phyloP scores from a whole-genome alignment of 768 basidiomycete species.

The Myochromella boudieri region DNA sequence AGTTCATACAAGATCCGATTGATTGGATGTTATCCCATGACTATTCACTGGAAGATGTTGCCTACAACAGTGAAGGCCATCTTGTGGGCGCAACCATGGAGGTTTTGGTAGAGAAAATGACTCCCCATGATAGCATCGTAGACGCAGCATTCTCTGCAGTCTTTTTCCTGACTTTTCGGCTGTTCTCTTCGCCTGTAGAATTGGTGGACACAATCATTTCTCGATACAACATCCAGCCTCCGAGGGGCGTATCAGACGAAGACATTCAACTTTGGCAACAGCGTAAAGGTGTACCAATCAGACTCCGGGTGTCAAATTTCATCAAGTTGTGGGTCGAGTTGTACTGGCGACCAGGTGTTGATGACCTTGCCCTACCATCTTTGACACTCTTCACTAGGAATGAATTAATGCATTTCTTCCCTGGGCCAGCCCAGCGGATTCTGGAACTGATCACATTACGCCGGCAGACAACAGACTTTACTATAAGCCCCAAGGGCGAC shows the following conservation, averaged over 20 bases:
- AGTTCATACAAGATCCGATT: conserved; percentile 40
- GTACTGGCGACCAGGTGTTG: conserved; percentile 81
- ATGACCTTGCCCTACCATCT: conserved; percentile 60
- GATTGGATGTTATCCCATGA: conserved; percentile 70
- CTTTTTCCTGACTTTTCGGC: conserved; percentile 94
- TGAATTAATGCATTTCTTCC: conserved; percentile 61
- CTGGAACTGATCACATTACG: conserved; percentile 64
- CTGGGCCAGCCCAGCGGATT: conserved; percentile 71
- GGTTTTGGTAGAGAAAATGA: conserved; percentile 95
- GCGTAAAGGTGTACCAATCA: conserved; percentile 85
- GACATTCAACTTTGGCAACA: conserved; percentile 80
- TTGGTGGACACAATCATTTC: conserved; percentile 75
- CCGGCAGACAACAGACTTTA: conserved; percentile 42
- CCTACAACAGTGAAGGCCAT: conserved; percentile 87
- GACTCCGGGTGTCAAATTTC: conserved; percentile 88
- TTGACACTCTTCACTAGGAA: conserved; percentile 63
- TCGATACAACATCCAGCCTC: conserved; percentile 81
- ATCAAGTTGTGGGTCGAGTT: conserved; percentile 93
- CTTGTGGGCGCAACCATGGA: conserved; percentile 88
- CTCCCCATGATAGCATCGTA: conserved; percentile 89
- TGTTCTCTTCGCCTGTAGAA: conserved; percentile 79
- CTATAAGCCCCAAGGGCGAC: conserved; percentile 59
- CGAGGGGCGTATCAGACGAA: conserved; percentile 52
- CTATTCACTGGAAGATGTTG: conserved; percentile 79
- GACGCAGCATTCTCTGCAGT: conserved; percentile 85